Evolutionary conservation across 176 grass and related monocot species (phyloP), one percentile per base, ranked within the genome.

Genomic region (Oryza coarctata): DNA sequence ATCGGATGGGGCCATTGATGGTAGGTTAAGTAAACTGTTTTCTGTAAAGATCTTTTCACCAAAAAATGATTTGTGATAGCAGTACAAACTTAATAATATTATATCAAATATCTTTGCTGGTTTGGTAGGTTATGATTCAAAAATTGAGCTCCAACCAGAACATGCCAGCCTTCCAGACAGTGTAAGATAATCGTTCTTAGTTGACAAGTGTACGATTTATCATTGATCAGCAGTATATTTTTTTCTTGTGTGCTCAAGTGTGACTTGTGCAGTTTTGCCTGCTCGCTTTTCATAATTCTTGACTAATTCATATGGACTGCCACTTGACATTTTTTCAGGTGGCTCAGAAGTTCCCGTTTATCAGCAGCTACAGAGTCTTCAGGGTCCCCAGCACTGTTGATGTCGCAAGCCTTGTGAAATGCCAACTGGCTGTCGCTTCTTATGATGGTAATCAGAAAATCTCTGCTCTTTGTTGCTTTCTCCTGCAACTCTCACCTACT

Each of bases 281-380:
- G 22, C 49, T 28, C 22, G 13, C 71, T 22, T 63, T 73, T 82
- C 20, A 15, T 60, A 36, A 49, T 28, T 39, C 63, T 13, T 62
- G 55, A 11, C 1, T 8, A 60, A 2, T 60, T 25, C 55, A 25
- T 25, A 25, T 60, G 35, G 74, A 72, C 6, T 71, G 15, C 32
- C 40, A 17, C 20, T 80, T 61, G 4, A 27, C 33, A 77, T 68
- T 77, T 90, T 90, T 86, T 86, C 82, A 93, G 90, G 90, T 94
- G 71, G 82, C 78, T 40, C 31, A 94, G 45, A 98, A 98, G 69
- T 98, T 98, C 68, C 92, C 95, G 27, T 89, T 93, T 58, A 91
- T 98, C 78, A 90, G 77, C 80, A 65, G n/a, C 64, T 94, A 94
- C 41, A 92, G 72, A 88, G 68, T 86, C 52, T 94, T 94, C 79